Percentiles rank a stretch among this genome's conserved stretches.
Conservation (phyloP, 2,329 filamentous ascomycete species). For the Bipolaris sorokiniana region DNA sequence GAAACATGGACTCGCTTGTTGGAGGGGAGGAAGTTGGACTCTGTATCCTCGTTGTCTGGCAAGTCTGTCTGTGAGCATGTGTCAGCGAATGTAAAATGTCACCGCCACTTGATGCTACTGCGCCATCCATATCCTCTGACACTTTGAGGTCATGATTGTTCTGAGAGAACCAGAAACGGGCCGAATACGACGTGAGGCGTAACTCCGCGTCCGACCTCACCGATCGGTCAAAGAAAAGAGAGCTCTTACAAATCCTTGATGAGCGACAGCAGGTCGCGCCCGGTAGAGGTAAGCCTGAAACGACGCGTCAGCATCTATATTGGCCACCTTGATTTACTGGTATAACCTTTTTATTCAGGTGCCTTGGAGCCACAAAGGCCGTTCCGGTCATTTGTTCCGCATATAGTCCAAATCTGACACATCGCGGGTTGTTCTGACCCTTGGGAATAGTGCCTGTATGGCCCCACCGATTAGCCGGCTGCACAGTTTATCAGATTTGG, state of each 20-base stretch:
- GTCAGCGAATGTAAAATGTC: conserved; percentile 32
- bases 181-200: conserved; percentile 6
- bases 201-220: neutral
- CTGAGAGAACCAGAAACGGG: neutral
- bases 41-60: conserved; percentile 45
- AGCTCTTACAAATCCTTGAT: conserved; percentile 47
- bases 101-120: neutral
- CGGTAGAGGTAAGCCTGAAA: conserved; percentile 41
- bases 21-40: conserved; percentile 44
- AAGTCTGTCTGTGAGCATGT: conserved; percentile 38
- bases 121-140: neutral
- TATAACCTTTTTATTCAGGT: conserved; percentile 43
- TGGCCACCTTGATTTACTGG: neutral
- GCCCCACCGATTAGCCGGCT: conserved; percentile 20
- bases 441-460: conserved; percentile 51
- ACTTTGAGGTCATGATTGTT: neutral
- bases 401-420: conserved; percentile 46
- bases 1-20: conserved; percentile 48
- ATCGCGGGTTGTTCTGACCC: conserved; percentile 53
- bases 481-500: neutral
- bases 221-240: conserved; percentile 1
- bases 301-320: conserved; percentile 10
- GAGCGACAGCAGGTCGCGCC: conserved; percentile 47
- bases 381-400: conserved; percentile 48
- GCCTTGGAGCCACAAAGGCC: conserved; percentile 45